phyloP scores from a whole-genome alignment of 2,329 filamentous ascomycete species.

The Ceratocystis harringtonii region DNA sequence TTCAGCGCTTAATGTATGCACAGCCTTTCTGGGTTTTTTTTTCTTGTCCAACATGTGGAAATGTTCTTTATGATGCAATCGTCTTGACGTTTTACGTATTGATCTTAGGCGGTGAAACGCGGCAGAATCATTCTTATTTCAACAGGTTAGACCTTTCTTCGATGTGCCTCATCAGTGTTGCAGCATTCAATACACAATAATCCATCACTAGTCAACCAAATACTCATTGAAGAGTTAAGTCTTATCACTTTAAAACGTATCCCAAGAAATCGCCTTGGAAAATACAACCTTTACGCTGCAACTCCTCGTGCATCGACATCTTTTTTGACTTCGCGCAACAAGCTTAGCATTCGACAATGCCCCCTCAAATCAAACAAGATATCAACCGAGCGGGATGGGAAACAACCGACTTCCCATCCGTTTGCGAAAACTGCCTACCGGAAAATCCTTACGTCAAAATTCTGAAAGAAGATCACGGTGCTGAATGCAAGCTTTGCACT shows the following conservation, averaged over 20 bases:
- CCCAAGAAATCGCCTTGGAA: too few species aligned
- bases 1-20: too few species aligned
- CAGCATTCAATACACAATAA: too few species aligned
- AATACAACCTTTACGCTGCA: neutral
- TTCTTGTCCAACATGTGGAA: too few species aligned
- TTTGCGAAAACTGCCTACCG: constrained; percentile 84
- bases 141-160: neutral
- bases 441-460: constrained; percentile 98
- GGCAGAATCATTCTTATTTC: constrained; percentile 10
- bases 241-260: too few species aligned
- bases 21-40: too few species aligned
- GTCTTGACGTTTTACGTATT: too few species aligned
- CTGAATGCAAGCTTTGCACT: constrained; percentile 77
- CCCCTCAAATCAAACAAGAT: constrained; percentile 89
- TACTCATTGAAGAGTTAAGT: neutral
- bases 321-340: neutral
- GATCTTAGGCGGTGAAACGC: constrained; percentile 10
- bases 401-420: constrained; percentile 75
- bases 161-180: neutral
- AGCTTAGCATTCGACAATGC: constrained; percentile 36
- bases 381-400: constrained; percentile 94
- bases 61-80: neutral
- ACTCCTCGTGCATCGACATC: neutral
- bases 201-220: neutral
- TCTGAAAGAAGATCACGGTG: constrained; percentile 92